Evolutionary conservation across 2,329 filamentous ascomycete species (phyloP).

Genomic region (Venturia nashicola): DNA sequence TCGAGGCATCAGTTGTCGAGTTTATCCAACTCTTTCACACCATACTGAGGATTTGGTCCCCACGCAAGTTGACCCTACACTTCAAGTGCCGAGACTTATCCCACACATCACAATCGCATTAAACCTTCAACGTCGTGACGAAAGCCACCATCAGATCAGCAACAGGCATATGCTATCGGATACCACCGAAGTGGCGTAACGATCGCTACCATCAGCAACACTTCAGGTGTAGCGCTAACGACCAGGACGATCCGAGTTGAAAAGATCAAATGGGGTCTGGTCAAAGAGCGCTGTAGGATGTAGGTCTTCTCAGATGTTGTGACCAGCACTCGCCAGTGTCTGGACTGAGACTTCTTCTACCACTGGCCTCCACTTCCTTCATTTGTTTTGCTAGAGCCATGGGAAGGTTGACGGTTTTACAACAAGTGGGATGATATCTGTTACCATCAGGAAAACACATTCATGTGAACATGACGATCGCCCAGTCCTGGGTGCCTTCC

Average conservation of each 20-base stretch:
- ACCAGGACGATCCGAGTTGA: not conserved
- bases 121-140: not conserved
- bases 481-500: not conserved
- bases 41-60: not conserved
- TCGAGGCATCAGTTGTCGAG: not conserved
- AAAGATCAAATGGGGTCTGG: not conserved
- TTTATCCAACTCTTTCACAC: not conserved
- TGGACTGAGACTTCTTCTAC: conserved; percentile 5
- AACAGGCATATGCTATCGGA: not conserved
- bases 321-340: not conserved
- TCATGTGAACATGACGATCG: not conserved
- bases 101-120: conserved; percentile 2
- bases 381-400: conserved; percentile 1
- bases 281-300: not conserved
- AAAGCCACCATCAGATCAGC: not conserved
- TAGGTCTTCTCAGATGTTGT: not conserved
- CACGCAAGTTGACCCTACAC: not conserved
- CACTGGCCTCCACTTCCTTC: not conserved
- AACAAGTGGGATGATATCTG: not conserved
- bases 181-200: not conserved
- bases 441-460: not conserved
- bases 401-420: not conserved
- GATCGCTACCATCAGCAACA: conserved; percentile 5
- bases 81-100: conserved; percentile 1
- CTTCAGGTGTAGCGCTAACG: not conserved